These are phyloP conservation scores for Daldinia childiae DNA, from an alignment of 495 filamentous ascomycete species.

Conservation along the genomic window DNA sequence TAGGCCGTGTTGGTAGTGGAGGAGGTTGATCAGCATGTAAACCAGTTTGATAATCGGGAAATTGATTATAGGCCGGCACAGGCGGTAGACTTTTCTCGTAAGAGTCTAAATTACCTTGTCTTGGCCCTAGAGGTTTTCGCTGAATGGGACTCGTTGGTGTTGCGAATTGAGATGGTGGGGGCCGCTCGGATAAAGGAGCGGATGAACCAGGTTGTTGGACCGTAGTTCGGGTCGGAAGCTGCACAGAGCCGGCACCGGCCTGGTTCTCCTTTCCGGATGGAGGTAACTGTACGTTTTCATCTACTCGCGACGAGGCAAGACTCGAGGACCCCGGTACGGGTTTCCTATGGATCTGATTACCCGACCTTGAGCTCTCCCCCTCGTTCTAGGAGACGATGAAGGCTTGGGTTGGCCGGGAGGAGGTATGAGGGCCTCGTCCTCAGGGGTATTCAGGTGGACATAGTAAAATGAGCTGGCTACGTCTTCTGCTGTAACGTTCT, in stretches of 20 bases:
- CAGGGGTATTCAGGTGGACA: slow-evolving; percentile 76
- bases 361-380: slow-evolving; percentile 55
- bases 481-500: slow-evolving; percentile 87
- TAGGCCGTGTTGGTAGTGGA: slow-evolving; percentile 30
- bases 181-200: slow-evolving; percentile 12
- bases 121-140: slow-evolving; percentile 39
- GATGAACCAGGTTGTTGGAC: slow-evolving; percentile 6
- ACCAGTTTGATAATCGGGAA: slow-evolving; percentile 20
- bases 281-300: slow-evolving; percentile 23
- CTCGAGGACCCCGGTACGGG: slow-evolving; percentile 48
- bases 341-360: slow-evolving; percentile 53
- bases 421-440: slow-evolving; percentile 62
- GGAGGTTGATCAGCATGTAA: slow-evolving; percentile 24
- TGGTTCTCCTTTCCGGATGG: slow-evolving; percentile 44
- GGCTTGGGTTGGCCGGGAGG: slow-evolving; percentile 53
- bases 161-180: slow-evolving; percentile 15
- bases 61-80: slow-evolving; percentile 20
- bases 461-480: slow-evolving; percentile 91
- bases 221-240: slow-evolving; percentile 23
- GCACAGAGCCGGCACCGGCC: slow-evolving; percentile 5
- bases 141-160: slow-evolving; percentile 14
- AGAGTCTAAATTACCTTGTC: slow-evolving; percentile 14
- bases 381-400: slow-evolving; percentile 57
- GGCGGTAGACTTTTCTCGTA: slow-evolving; percentile 25
- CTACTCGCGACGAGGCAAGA: slow-evolving; percentile 32